Percentiles rank a stretch among this genome's conserved stretches.
Evolutionary conservation across 768 basidiomycete genomes (phyloP).

Genomic region (Mycena chlorophos): DNA sequence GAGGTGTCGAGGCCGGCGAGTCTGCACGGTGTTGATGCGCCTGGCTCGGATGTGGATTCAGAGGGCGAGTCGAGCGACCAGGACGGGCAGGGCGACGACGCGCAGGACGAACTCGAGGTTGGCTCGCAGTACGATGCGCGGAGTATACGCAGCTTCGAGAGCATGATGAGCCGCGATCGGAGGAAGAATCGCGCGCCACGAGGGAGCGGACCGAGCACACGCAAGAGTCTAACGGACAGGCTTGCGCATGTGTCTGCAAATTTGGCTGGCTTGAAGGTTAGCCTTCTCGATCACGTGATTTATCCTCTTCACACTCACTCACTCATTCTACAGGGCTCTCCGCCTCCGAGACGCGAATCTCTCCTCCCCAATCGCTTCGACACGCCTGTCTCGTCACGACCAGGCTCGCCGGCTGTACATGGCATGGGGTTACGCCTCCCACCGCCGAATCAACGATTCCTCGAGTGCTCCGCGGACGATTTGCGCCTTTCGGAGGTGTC

Average conservation of each 20-base stretch:
- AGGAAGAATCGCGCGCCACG: conserved; percentile 11
- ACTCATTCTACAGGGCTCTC: conserved; percentile 35
- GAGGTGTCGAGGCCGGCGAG: conserved; percentile 46
- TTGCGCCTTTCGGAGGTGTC: conserved; percentile 78
- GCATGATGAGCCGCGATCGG: conserved; percentile 61
- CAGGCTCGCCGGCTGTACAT: conserved; percentile 36
- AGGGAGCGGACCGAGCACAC: conserved; percentile 22
- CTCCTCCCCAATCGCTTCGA: conserved; percentile 29
- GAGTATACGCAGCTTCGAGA: conserved; percentile 86
- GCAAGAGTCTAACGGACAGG: conserved; percentile 80
- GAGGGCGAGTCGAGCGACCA: conserved; percentile 34
- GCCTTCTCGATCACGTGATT: not conserved
- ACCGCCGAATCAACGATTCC: conserved; percentile 68
- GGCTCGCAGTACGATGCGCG: conserved; percentile 51
- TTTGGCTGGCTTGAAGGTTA: conserved; percentile 48
- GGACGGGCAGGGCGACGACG: conserved; percentile 40
- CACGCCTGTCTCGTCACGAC: conserved; percentile 40
- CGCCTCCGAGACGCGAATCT: conserved; percentile 31
- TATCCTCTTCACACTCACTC: conserved; percentile 16
- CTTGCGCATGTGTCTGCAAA: conserved; percentile 72
- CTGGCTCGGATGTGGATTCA: conserved; percentile 52
- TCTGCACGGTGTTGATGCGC: conserved; percentile 31
- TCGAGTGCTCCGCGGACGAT: conserved; percentile 75
- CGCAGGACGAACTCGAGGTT: conserved; percentile 35
- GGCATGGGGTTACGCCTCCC: conserved; percentile 40